Evolutionary conservation across 75 land plant genomes (phyloP).

Genomic region (Cunninghamia lanceolata): DNA sequence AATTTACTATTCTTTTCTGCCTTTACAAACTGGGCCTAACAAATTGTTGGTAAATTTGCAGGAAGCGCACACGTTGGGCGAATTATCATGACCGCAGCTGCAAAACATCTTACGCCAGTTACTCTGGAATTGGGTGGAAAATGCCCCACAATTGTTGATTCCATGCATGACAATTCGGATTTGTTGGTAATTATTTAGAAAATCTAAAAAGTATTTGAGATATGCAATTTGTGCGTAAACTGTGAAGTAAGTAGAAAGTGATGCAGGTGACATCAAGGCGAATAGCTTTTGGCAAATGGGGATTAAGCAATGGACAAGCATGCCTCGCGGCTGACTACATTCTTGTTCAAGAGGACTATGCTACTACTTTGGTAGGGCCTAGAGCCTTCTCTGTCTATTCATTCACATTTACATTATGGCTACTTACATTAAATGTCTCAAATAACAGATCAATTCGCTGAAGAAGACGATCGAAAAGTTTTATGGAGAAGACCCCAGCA

Average conservation of each 20-base stretch:
- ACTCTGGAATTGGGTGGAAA: no score
- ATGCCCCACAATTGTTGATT: no score
- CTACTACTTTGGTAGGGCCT: slow-evolving; percentile 38
- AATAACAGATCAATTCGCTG: slow-evolving; percentile 44
- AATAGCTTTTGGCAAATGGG: slow-evolving; percentile 67
- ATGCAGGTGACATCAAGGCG: slow-evolving; percentile 48
- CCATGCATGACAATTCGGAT: background rate
- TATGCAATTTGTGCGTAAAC: background rate
- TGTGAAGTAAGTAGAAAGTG: background rate
- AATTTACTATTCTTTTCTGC: no score
- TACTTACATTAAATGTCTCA: background rate
- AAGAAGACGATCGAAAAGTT: slow-evolving; percentile 42
- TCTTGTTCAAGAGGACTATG: slow-evolving; percentile 48
- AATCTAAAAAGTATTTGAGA: no score
- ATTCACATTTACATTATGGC: background rate
- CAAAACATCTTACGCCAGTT: no score
- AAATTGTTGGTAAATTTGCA: no score
- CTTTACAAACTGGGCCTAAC: no score
- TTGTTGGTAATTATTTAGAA: background rate
- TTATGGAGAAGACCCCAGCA: slow-evolving; percentile 48
- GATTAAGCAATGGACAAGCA: slow-evolving; percentile 71
- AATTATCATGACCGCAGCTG: no score
- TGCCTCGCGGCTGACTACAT: slow-evolving; percentile 78
- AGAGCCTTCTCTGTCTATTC: background rate
- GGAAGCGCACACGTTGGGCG: no score